Percentiles rank a stretch among this genome's conserved stretches.
Conservation (phyloP, 1,139 yeast species). For the Yamadazyma blattariae region DNA sequence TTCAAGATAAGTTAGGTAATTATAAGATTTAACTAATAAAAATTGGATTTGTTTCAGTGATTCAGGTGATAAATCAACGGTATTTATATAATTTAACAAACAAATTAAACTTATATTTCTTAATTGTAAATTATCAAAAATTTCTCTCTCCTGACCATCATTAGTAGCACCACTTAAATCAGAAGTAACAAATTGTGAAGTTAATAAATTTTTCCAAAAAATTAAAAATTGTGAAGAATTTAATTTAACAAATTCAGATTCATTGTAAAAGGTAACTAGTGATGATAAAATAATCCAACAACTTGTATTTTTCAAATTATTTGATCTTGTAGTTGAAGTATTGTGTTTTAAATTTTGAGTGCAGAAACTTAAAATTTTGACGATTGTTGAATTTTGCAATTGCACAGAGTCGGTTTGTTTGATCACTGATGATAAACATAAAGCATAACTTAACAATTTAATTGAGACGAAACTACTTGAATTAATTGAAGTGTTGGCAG, state of each 20-base stretch:
- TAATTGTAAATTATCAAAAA: conserved; percentile 36
- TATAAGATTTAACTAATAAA: conserved; percentile 41
- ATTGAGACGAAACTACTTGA: conserved; percentile 20
- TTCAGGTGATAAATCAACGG: conserved; percentile 42
- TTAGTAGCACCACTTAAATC: conserved; percentile 21
- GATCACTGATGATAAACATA: conserved; percentile 37
- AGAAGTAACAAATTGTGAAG: conserved; percentile 44
- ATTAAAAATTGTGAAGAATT: conserved; percentile 74
- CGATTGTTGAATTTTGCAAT: conserved; percentile 42
- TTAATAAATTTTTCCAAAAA: conserved; percentile 80
- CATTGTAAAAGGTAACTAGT: conserved; percentile 65
- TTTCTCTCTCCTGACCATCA: conserved; percentile 27
- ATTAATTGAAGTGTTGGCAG: conserved; percentile 21
- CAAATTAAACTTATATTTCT: conserved; percentile 42
- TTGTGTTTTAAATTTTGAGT: conserved; percentile 47
- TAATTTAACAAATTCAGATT: conserved; percentile 57
- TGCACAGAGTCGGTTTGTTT: conserved; percentile 36
- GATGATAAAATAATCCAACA: conserved; percentile 80
- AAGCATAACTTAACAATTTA: conserved; percentile 31
- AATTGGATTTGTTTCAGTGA: conserved; percentile 43
- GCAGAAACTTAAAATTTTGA: conserved; percentile 45
- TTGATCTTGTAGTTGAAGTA: conserved; percentile 15
- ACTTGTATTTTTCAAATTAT: conserved; percentile 25
- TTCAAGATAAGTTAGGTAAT: conserved; percentile 41
- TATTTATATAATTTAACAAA: conserved; percentile 37